Percentiles rank a stretch among this genome's conserved stretches.
These are phyloP conservation scores for Trichoderma parareesei DNA, from an alignment of 495 filamentous ascomycete species.

Conservation along the genomic window DNA sequence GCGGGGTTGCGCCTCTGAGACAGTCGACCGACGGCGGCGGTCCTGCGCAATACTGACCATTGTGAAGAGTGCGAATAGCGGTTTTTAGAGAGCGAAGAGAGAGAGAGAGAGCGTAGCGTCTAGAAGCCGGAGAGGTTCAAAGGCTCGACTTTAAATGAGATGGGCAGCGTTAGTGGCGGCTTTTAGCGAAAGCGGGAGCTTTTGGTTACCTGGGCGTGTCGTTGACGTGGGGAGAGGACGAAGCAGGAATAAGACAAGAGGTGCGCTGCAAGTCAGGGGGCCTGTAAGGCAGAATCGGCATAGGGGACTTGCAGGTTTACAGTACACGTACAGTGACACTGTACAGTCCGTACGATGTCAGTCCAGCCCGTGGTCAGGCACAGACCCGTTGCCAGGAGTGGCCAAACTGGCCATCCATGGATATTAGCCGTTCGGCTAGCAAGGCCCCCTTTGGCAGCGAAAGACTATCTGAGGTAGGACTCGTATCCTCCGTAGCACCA, in stretches of 20 bases:
- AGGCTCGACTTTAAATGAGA: background rate
- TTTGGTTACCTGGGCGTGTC: background rate
- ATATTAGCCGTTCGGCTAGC: background rate
- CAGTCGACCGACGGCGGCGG: background rate
- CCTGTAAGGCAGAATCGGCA: constrained; percentile 6
- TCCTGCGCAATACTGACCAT: background rate
- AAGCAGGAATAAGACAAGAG: background rate
- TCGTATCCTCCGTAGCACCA: too few relatives aligned
- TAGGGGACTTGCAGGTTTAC: background rate
- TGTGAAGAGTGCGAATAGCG: constrained; percentile 9
- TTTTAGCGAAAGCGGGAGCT: constrained; percentile 1
- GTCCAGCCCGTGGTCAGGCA: too few relatives aligned
- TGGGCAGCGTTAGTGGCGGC: background rate
- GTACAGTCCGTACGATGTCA: too few relatives aligned
- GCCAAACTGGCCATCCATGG: too few relatives aligned
- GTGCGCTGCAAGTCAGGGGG: background rate
- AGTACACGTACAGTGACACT: too few relatives aligned
- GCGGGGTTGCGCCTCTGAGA: constrained; percentile 14
- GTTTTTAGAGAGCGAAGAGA: background rate
- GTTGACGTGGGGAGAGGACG: constrained; percentile 9
- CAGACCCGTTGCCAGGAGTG: too few relatives aligned
- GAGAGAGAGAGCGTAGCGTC: background rate
- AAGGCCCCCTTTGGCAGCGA: background rate
- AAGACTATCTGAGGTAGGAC: background rate
- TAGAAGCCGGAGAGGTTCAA: background rate